Percentiles rank a stretch among this genome's conserved stretches.
Conservation (phyloP, 345 rosid genomes). For the Melaleuca quinquenervia region DNA sequence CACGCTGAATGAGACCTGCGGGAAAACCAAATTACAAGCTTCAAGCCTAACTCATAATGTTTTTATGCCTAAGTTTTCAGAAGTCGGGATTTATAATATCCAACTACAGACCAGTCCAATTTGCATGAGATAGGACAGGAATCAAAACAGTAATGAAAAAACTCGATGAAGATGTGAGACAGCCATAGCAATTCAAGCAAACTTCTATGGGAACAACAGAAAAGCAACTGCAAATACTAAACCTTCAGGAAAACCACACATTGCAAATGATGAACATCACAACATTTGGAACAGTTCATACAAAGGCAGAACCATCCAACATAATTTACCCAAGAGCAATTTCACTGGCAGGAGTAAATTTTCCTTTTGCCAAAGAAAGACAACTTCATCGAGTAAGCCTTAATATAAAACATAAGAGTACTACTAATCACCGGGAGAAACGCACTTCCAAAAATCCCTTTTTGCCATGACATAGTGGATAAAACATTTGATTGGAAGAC, state of each 20-base stretch:
- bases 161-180: not conserved
- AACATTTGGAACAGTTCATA: not conserved
- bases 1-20: not conserved
- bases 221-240: not conserved
- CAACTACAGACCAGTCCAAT: not conserved
- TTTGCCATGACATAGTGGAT: not conserved
- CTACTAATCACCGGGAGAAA: not conserved
- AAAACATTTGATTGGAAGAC: not conserved
- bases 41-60: not conserved
- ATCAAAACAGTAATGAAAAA: not conserved
- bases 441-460: not conserved
- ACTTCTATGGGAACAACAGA: not conserved
- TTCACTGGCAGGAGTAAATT: not conserved
- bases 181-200: not conserved
- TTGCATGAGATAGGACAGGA: not conserved
- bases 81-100: not conserved
- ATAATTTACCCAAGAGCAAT: not conserved
- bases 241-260: not conserved
- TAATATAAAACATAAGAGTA: not conserved
- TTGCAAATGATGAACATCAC: not conserved
- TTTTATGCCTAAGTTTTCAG: not conserved
- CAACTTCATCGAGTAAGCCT: not conserved
- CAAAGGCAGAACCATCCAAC: not conserved
- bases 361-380: not conserved
- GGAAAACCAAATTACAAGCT: not conserved